These are phyloP conservation scores for Dimargaris verticillata DNA, from an alignment of 192 early-diverging fungal genomes.

Conservation along the genomic window DNA sequence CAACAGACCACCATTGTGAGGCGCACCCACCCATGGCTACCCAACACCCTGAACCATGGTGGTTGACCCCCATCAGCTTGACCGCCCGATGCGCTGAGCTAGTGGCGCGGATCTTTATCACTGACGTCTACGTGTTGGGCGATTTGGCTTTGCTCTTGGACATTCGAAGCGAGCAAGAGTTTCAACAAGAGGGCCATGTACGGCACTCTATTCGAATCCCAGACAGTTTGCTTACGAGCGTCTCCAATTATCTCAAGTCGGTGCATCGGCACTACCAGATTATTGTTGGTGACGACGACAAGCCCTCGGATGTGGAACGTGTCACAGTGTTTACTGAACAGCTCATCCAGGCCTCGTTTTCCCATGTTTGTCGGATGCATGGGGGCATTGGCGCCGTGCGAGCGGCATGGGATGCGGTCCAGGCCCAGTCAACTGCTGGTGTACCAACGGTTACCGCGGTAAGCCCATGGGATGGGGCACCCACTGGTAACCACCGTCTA, in stretches of 20 bases:
- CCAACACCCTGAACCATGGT: constrained; percentile 19
- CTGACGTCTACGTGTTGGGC: constrained; percentile 27
- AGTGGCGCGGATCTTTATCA: constrained; percentile 32
- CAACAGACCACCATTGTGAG: neutral
- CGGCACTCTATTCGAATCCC: neutral
- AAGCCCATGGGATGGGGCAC: neutral
- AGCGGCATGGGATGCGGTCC: neutral
- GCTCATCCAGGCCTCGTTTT: neutral
- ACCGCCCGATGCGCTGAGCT: constrained; percentile 31
- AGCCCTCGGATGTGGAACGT: neutral
- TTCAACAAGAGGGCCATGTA: neutral
- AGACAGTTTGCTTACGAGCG: neutral
- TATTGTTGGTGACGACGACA: neutral
- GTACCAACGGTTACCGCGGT: neutral
- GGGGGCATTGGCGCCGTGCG: neutral
- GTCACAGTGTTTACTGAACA: neutral
- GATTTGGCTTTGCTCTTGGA: constrained; percentile 36
- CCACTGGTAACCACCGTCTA: neutral
- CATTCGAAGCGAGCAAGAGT: constrained; percentile 36
- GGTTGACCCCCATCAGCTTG: constrained; percentile 30
- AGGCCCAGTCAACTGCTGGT: neutral
- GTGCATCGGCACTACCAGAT: neutral
- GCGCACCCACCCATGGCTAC: neutral
- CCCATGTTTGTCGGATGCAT: neutral
- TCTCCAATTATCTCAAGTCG: neutral